These are phyloP conservation scores for Funneliformis mosseae DNA, from an alignment of 192 early-diverging fungal species.

Conservation along the genomic window DNA sequence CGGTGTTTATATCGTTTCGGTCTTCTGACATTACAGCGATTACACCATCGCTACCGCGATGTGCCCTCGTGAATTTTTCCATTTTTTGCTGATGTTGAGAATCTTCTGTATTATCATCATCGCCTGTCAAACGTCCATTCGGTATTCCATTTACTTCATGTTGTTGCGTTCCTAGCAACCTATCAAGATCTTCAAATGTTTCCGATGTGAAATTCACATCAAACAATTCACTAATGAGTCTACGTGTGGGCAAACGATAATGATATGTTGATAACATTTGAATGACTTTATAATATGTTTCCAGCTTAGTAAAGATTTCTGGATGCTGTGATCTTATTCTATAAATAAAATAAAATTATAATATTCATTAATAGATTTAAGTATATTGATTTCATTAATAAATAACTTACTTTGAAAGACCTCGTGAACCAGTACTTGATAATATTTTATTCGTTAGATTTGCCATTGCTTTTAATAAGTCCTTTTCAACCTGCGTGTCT, in stretches of 20 bases:
- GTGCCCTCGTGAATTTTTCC: conserved; percentile 4
- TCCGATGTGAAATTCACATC: conserved; percentile 62
- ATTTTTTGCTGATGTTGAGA: not conserved
- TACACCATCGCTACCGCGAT: conserved; percentile 31
- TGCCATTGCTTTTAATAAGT: conserved; percentile 71
- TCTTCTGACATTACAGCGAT: conserved; percentile 28
- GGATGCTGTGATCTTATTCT: conserved; percentile 67
- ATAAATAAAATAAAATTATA: not conserved
- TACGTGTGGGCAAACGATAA: conserved; percentile 69
- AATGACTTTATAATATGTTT: conserved; percentile 63
- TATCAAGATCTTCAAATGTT: conserved; percentile 47
- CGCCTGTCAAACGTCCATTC: not conserved
- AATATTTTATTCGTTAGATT: conserved; percentile 85
- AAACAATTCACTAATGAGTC: conserved; percentile 78
- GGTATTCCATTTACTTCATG: conserved; percentile 6
- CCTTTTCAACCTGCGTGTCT: conserved; percentile 48
- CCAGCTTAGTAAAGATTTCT: conserved; percentile 54
- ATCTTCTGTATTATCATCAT: conserved; percentile 4
- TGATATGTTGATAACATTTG: conserved; percentile 68
- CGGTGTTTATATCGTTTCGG: not conserved
- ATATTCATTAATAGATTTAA: not conserved
- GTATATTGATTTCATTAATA: not conserved
- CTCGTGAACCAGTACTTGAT: conserved; percentile 74
- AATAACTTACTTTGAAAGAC: conserved; percentile 57
- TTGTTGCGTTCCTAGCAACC: conserved; percentile 16